Base-by-base conservation (phyloP, 2,329 filamentous ascomycete species). In the Diaporthe humulicola region DNA sequence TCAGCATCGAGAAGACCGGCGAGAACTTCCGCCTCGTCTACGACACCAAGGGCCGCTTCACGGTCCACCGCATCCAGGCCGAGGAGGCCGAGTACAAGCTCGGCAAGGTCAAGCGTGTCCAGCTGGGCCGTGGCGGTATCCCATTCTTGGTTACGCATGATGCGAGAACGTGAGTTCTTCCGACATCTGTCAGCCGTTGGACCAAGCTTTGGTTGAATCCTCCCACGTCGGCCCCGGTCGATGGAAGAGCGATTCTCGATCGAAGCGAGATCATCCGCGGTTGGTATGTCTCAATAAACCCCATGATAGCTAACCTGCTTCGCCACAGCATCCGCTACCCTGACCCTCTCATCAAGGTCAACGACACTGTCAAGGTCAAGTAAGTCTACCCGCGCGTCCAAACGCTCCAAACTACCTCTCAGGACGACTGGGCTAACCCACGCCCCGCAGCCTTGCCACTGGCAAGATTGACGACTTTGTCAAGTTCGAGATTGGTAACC, bases 81-180 rank as follows among this genome's bases (percentile, higher is more conserved):
- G 97, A 98, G 91, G 97, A 99, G 94, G 96, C 96, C 83, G 93
- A 97, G 91, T 99, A 98, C 95, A 99, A 99, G 94, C 92, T 99
- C 84, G 96, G 96, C 92, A 99, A 98, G 93, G 97, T 99, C 91
- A 98, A 98, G 95, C 94, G 96, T 85, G 97, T 99, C 79, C 97
- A 99, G 92, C 93, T 99, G 84, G 97, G 97, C 91, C 96, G 95
- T 89, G 97, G 97, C 90, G 97, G 96, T 91, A 98, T 99, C 93
- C 97, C 97, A 97, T 99, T 98, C 96, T 98, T 98, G 95, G 97
- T 99, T 95, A 99, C 97, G 96, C 97, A 99, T 95, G 97, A 99
- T 97, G 97, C 97, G 90, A 94, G 97, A 95, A 99, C 97, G 96
- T 99, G 91, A 98, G 96, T 98, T 94, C 92, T 93, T 92, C 90